Conservation (phyloP, 2,329 filamentous ascomycete species). For the Phialocephala subalpina region DNA sequence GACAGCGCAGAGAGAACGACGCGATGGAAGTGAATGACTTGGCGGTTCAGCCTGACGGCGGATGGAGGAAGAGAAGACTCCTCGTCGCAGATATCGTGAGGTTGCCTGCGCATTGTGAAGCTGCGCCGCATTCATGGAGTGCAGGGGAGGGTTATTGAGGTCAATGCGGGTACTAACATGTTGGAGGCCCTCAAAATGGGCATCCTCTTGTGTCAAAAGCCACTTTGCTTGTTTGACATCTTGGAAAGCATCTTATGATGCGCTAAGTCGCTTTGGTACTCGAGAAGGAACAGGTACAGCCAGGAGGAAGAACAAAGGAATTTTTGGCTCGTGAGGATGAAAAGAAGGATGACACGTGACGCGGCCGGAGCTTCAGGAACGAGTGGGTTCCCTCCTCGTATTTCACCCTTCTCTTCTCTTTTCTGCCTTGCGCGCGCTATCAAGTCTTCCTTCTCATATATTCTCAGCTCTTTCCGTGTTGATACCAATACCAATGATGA, state of each 20-base stretch:
- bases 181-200: neutral
- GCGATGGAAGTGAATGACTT: slow-evolving; percentile 3
- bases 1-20: neutral
- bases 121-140: neutral
- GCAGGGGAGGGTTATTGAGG: neutral
- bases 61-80: neutral
- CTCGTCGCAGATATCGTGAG: neutral
- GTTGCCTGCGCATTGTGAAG: neutral
- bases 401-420: no score
- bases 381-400: no score
- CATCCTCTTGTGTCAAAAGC: neutral
- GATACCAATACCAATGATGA: neutral
- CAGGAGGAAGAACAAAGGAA: no score
- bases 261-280: no score
- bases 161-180: neutral
- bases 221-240: neutral
- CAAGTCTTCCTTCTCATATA: no score
- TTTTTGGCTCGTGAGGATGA: no score
- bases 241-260: no score
- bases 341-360: no score
- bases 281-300: no score
- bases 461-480: neutral
- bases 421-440: no score
- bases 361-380: no score
- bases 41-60: neutral